These are phyloP conservation scores for Phoma sp. DNA, from an alignment of 2,329 filamentous ascomycete species.

Conservation along the genomic window DNA sequence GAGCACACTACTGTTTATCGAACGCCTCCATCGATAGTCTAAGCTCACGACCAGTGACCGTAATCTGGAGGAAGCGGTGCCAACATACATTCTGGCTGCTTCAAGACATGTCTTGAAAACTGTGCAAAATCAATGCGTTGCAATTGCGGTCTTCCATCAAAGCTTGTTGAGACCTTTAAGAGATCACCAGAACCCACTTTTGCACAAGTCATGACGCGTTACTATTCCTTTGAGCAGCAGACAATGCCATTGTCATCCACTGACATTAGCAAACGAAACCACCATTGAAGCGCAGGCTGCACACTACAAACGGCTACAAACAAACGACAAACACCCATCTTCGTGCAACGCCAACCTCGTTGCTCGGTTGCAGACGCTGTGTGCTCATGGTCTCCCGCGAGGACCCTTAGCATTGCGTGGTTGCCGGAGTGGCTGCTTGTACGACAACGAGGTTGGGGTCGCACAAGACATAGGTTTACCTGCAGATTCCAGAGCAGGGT, in stretches of 20 bases:
- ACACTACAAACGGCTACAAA: neutral
- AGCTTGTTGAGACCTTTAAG: too few relatives aligned
- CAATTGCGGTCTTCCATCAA: too few relatives aligned
- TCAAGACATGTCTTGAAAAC: constrained; percentile 4
- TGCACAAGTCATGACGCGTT: neutral
- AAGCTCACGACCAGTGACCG: neutral
- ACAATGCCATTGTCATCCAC: neutral
- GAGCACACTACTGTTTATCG: constrained; percentile 12
- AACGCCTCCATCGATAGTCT: constrained; percentile 14
- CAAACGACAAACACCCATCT: neutral
- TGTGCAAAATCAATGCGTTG: too few relatives aligned
- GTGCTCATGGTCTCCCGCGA: too few relatives aligned
- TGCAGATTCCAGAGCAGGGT: too few relatives aligned
- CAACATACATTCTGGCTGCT: neutral
- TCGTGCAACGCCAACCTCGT: constrained; percentile 11
- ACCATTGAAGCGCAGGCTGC: neutral
- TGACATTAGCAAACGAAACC: neutral
- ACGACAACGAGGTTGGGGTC: constrained; percentile 10
- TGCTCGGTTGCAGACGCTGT: neutral
- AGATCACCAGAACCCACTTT: too few relatives aligned
- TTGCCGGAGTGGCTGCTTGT: constrained; percentile 12
- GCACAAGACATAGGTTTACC: constrained; percentile 11
- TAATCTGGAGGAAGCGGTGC: neutral
- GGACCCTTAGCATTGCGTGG: neutral
- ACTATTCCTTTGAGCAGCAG: neutral